phyloP scores from a whole-genome alignment of 1,284 basidiomycete genomes.

The Erythrobasidium hasegawianum region DNA sequence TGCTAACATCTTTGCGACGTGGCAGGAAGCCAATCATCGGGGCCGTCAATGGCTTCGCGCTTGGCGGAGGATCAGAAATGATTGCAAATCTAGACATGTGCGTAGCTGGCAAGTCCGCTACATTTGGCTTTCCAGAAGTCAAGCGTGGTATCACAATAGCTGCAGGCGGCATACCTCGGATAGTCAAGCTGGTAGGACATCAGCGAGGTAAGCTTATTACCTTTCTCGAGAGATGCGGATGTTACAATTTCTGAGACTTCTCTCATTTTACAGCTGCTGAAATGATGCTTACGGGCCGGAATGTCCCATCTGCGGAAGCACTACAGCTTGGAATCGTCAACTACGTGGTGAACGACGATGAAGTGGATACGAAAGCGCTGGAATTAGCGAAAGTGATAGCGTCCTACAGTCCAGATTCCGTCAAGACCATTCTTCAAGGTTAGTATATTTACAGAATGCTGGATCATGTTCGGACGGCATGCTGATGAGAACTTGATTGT shows the following conservation, averaged over 20 bases:
- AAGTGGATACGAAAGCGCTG: constrained; percentile 63
- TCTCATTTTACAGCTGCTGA: constrained; percentile 61
- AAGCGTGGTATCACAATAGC: constrained; percentile 70
- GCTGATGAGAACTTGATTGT: constrained; percentile 31
- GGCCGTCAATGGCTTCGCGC: constrained; percentile 72
- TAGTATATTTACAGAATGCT: no score
- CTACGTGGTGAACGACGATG: constrained; percentile 58
- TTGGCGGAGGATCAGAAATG: constrained; percentile 76
- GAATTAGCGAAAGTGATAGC: constrained; percentile 61
- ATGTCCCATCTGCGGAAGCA: constrained; percentile 65
- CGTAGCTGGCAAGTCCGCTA: constrained; percentile 65
- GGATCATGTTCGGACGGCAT: no score
- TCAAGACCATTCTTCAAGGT: constrained; percentile 66
- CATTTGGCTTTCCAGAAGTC: constrained; percentile 75
- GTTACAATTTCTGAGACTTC: constrained; percentile 15
- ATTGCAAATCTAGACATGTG: constrained; percentile 77
- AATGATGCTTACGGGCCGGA: constrained; percentile 67
- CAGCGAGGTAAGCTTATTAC: constrained; percentile 31
- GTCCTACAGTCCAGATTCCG: constrained; percentile 71
- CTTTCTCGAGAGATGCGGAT: background rate
- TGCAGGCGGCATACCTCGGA: constrained; percentile 61
- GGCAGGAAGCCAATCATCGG: constrained; percentile 74
- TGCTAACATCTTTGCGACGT: background rate
- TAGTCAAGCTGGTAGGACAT: constrained; percentile 44
- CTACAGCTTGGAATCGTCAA: constrained; percentile 63